These are phyloP conservation scores for Phytophthora rubi DNA, from an alignment of 352 stramenopile species.

Conservation along the genomic window DNA sequence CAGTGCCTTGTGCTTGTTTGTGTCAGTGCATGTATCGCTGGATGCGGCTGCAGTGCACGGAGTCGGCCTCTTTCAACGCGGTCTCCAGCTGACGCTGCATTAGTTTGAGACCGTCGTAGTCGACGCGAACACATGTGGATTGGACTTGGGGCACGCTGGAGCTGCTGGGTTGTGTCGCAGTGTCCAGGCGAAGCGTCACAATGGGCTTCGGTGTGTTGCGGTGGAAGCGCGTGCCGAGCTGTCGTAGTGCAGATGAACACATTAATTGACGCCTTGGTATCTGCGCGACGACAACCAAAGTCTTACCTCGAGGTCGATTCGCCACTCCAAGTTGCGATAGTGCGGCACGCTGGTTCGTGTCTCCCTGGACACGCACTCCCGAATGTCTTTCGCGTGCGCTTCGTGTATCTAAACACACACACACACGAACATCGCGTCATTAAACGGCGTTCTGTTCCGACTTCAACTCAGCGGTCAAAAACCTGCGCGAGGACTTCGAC, in stretches of 20 bases:
- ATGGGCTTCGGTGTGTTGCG: slow-evolving; percentile 70
- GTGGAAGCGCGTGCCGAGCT: slow-evolving; percentile 72
- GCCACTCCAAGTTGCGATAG: slow-evolving; percentile 78
- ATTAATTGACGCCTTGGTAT: neutral
- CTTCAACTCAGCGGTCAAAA: neutral
- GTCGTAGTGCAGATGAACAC: neutral
- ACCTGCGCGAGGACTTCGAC: slow-evolving; percentile 57
- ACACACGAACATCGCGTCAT: neutral
- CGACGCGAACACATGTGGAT: slow-evolving; percentile 62
- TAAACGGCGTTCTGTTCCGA: neutral
- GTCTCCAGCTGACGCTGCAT: slow-evolving; percentile 71
- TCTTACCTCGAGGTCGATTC: slow-evolving; percentile 82
- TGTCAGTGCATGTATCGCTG: slow-evolving; percentile 73
- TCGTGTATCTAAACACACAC: slow-evolving; percentile 52
- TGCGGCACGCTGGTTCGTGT: slow-evolving; percentile 51
- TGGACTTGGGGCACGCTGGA: slow-evolving; percentile 30
- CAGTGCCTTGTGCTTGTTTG: neutral
- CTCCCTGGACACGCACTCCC: slow-evolving; percentile 50
- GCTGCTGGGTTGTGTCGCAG: slow-evolving; percentile 27
- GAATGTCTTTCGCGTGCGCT: slow-evolving; percentile 57
- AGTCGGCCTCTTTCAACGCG: slow-evolving; percentile 73
- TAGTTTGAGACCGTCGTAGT: slow-evolving; percentile 69
- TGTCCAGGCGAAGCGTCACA: slow-evolving; percentile 73
- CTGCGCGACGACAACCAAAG: neutral
- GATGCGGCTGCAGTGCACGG: slow-evolving; percentile 73